phyloP scores from a whole-genome alignment of 2,329 filamentous ascomycete species.

The Xylariaceae sp. region DNA sequence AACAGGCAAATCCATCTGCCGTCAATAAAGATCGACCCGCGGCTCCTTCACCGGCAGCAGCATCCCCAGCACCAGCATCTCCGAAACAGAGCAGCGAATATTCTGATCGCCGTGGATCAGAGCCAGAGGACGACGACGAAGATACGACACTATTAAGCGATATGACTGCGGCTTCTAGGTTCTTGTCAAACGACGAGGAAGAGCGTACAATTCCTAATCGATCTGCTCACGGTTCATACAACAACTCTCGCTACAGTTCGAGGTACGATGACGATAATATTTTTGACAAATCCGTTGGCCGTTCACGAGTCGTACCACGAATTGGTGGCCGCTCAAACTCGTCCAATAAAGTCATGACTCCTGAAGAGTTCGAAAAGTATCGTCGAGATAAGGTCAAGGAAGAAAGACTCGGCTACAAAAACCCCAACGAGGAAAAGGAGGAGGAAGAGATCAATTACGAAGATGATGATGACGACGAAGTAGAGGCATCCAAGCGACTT shows the following conservation, averaged over 20 bases:
- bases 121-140: slow-evolving; percentile 43
- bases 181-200: slow-evolving; percentile 32
- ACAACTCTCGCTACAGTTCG: slow-evolving; percentile 29
- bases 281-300: slow-evolving; percentile 44
- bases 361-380: slow-evolving; percentile 78
- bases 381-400: slow-evolving; percentile 66
- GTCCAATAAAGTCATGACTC: slow-evolving; percentile 75
- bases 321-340: slow-evolving; percentile 32
- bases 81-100: slow-evolving; percentile 24
- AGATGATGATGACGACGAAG: slow-evolving; percentile 67
- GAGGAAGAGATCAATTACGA: slow-evolving; percentile 45
- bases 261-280: slow-evolving; percentile 48
- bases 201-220: slow-evolving; percentile 16
- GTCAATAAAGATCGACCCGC: slow-evolving; percentile 32
- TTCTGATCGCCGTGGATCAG: slow-evolving; percentile 29
- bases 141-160: slow-evolving; percentile 49
- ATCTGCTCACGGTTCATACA: slow-evolving; percentile 25
- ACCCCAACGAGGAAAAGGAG: slow-evolving; percentile 38
- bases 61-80: slow-evolving; percentile 17
- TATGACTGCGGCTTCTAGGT: slow-evolving; percentile 45
- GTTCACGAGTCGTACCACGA: slow-evolving; percentile 35
- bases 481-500: slow-evolving; percentile 66
- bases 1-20: slow-evolving; percentile 33
- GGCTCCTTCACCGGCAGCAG: slow-evolving; percentile 25
- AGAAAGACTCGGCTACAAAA: slow-evolving; percentile 37